These are phyloP conservation scores for Erodium trifolium DNA, from an alignment of 441 rosid species.

Conservation along the genomic window DNA sequence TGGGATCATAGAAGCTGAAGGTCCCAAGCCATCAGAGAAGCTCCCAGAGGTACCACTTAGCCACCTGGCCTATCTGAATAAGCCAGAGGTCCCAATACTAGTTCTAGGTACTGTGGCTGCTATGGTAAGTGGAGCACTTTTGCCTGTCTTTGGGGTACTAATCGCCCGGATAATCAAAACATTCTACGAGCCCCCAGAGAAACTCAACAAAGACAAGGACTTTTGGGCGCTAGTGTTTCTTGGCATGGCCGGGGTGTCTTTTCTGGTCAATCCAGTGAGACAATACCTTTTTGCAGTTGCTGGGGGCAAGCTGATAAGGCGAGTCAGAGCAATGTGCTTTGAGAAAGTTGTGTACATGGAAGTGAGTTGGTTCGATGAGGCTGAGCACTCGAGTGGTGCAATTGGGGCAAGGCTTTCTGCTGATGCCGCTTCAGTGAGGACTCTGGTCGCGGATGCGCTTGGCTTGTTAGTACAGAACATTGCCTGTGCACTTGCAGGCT, in stretches of 20 bases:
- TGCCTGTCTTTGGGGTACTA: conserved; percentile 50
- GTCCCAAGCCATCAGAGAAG: conserved; percentile 13
- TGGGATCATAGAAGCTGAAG: conserved; percentile 21
- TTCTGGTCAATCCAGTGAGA: conserved; percentile 33
- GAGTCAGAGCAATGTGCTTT: conserved; percentile 56
- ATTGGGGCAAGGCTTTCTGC: conserved; percentile 62
- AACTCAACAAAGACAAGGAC: conserved; percentile 34
- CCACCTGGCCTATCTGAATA: conserved; percentile 48
- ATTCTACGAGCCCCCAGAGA: conserved; percentile 36
- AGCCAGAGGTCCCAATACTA: conserved; percentile 44
- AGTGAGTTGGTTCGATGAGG: conserved; percentile 68
- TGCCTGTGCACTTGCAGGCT: conserved; percentile 38
- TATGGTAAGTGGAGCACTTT: conserved; percentile 35
- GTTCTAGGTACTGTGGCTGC: conserved; percentile 48
- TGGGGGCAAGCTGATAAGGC: conserved; percentile 46
- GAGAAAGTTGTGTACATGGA: conserved; percentile 78
- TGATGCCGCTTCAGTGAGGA: conserved; percentile 46
- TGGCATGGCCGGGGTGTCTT: conserved; percentile 24
- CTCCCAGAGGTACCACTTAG: conserved; percentile 28
- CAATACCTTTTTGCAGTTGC: conserved; percentile 57
- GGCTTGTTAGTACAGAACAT: conserved; percentile 47
- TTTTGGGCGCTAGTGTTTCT: conserved; percentile 41
- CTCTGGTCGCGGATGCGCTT: conserved; percentile 57
- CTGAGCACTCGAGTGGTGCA: conserved; percentile 64
- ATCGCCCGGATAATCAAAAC: conserved; percentile 49